phyloP scores from a whole-genome alignment of 2,329 filamentous ascomycete species.

The Microdochium nivale region DNA sequence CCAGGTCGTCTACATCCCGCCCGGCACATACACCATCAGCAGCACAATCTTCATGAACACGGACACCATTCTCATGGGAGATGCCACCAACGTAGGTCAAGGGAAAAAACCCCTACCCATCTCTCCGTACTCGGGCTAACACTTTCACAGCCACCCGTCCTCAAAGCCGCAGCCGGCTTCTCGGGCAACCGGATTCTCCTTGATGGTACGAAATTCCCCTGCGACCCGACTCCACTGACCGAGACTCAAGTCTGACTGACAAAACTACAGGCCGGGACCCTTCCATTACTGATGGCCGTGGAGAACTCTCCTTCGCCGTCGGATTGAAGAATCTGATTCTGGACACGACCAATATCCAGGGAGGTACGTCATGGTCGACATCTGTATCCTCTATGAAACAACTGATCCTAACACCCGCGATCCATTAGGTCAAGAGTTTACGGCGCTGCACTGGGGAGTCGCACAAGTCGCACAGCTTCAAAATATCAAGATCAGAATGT shows the following conservation, averaged over 20 bases:
- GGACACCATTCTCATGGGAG: slow-evolving; percentile 36
- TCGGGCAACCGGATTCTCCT: slow-evolving; percentile 21
- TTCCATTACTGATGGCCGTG: slow-evolving; percentile 18
- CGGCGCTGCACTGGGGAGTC: slow-evolving; percentile 34
- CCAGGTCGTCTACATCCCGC: slow-evolving; percentile 32
- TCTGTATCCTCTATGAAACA: not conserved
- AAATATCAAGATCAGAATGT: slow-evolving; percentile 33
- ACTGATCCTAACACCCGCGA: slow-evolving; percentile 3
- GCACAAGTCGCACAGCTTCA: slow-evolving; percentile 32
- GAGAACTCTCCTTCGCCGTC: slow-evolving; percentile 33
- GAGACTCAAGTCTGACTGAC: slow-evolving; percentile 5
- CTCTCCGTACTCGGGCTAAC: not conserved
- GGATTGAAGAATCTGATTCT: slow-evolving; percentile 33
- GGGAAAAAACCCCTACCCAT: not conserved
- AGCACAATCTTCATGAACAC: slow-evolving; percentile 31
- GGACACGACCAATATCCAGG: slow-evolving; percentile 28
- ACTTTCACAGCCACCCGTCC: slow-evolving; percentile 24
- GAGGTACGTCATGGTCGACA: slow-evolving; percentile 11
- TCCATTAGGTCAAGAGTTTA: slow-evolving; percentile 21
- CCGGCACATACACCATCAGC: slow-evolving; percentile 30
- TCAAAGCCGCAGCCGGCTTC: slow-evolving; percentile 29
- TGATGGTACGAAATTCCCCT: slow-evolving; percentile 22
- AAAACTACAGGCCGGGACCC: slow-evolving; percentile 21
- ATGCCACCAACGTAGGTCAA: slow-evolving; percentile 29
- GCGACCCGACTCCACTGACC: no score